Base-by-base conservation (phyloP, 2,329 filamentous ascomycete genomes). In the Clarireedia hainanense region DNA sequence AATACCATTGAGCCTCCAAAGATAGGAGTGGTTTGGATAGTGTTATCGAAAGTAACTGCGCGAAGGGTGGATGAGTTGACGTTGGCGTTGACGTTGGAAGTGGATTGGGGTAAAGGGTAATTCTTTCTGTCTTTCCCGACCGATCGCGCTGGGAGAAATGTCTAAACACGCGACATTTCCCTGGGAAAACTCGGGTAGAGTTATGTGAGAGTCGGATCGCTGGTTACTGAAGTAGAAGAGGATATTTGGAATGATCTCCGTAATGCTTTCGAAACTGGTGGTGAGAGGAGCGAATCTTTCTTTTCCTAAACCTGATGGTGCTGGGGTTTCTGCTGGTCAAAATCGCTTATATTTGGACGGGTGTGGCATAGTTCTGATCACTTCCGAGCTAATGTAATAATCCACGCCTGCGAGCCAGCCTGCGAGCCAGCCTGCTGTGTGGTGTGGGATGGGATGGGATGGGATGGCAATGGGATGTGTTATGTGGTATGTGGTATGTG, bases 51-150 rank as follows among this genome's bases (percentile, higher is more conserved):
- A 24, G 40, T 45, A 5, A 55, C 36, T 50, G 52, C 39, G 47
- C 37, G 36, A 50, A 50, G 39, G 43, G 39, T 26, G 52, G 15
- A 37, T 15, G 47, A 50, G 52, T 55, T 50, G 47, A 50, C 47
- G 40, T 40, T 55, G 52, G 50, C 47, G 52, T 50, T 50, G 47
- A 37, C 36, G 50, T 27, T 55, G 45, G 46, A 55, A 47, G 45
- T 34, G 40, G 50, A 37, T 47, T 50, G 52, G 30, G 37, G 52
- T 46, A 34, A 50, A 45, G 50, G 52, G 47, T 45, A 55, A 55
- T 50, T 55, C 52, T 55, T 50, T 55, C 52, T 55, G 37, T 47
- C 43, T 43, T 50, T 50, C 52, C 52, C 52, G 52, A 55, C 52
- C 47, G 52, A 50, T 55, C 27, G 52, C 47, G 39, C 20, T n/a